phyloP scores from a whole-genome alignment of 164 flowering plant species.

The Sedum album region DNA sequence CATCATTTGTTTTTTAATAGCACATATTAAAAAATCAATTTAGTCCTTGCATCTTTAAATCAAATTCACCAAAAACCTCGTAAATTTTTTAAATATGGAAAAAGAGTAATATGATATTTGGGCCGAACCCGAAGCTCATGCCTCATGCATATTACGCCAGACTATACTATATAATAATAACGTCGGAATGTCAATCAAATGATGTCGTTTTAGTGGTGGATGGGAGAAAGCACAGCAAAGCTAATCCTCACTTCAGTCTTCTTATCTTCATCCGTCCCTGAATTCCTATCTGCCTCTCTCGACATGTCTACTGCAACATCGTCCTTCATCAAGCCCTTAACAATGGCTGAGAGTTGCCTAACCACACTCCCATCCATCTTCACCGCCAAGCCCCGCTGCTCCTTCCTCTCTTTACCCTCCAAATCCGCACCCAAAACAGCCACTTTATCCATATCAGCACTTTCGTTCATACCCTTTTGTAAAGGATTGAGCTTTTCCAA shows the following conservation, averaged over 20 bases:
- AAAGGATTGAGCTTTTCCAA: conserved; percentile 17
- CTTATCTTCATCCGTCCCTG: not conserved
- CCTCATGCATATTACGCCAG: too few relatives aligned
- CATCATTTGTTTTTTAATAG: too few relatives aligned
- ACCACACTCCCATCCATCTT: conserved; percentile 13
- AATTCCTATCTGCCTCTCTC: not conserved
- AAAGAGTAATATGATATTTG: too few relatives aligned
- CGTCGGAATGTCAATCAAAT: too few relatives aligned
- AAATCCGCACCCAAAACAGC: conserved; percentile 19
- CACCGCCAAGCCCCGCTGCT: conserved; percentile 15
- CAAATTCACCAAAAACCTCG: too few relatives aligned
- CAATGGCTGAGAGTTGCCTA: conserved; percentile 16
- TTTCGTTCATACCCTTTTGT: conserved; percentile 17
- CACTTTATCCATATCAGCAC: conserved; percentile 7
- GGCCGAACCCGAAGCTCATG: too few relatives aligned
- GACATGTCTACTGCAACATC: conserved; percentile 16
- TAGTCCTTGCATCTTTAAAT: too few relatives aligned
- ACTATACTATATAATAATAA: too few relatives aligned
- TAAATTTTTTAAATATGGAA: too few relatives aligned
- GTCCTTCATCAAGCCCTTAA: conserved; percentile 17
- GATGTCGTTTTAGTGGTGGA: too few relatives aligned
- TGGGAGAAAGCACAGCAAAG: too few relatives aligned
- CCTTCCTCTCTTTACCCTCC: conserved; percentile 22
- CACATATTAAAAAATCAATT: too few relatives aligned
- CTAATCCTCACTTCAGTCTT: not conserved